Evolutionary conservation across 2,329 filamentous ascomycete genomes (phyloP).

Genomic region (Cryphonectria japonica): DNA sequence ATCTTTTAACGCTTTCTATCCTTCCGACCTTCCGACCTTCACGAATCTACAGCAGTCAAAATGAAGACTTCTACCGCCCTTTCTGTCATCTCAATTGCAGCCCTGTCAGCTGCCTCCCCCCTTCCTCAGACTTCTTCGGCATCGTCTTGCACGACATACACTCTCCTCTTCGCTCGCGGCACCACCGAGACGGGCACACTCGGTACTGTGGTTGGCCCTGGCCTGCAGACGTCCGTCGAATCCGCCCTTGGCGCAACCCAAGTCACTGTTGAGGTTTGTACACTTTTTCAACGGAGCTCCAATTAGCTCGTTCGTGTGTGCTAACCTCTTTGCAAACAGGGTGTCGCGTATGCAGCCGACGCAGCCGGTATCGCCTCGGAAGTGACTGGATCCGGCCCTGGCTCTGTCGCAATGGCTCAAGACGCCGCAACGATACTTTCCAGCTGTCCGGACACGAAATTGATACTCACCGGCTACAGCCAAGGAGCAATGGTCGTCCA

Average conservation of each 20-base stretch:
- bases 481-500: constrained; percentile 37
- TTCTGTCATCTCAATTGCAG: background rate
- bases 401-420: constrained; percentile 52
- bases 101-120: background rate
- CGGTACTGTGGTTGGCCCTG: constrained; percentile 35
- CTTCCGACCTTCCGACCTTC: no score
- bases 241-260: constrained; percentile 14
- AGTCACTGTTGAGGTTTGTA: constrained; percentile 31
- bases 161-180: constrained; percentile 37
- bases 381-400: constrained; percentile 41
- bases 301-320: background rate
- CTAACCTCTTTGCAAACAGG: constrained; percentile 17
- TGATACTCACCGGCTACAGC: constrained; percentile 46
- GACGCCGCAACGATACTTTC: constrained; percentile 34
- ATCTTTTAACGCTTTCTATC: no score
- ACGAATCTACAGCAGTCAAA: background rate
- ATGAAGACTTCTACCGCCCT: background rate
- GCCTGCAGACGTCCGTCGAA: constrained; percentile 31
- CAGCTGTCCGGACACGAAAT: constrained; percentile 44
- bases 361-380: constrained; percentile 31
- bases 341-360: constrained; percentile 35
- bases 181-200: constrained; percentile 36
- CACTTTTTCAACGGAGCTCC: background rate
- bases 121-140: background rate
- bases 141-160: constrained; percentile 29